Evolutionary conservation across 495 filamentous ascomycete species (phyloP), one percentile per base, ranked within the genome.

Genomic region (Trichocladium uniseriatum): DNA sequence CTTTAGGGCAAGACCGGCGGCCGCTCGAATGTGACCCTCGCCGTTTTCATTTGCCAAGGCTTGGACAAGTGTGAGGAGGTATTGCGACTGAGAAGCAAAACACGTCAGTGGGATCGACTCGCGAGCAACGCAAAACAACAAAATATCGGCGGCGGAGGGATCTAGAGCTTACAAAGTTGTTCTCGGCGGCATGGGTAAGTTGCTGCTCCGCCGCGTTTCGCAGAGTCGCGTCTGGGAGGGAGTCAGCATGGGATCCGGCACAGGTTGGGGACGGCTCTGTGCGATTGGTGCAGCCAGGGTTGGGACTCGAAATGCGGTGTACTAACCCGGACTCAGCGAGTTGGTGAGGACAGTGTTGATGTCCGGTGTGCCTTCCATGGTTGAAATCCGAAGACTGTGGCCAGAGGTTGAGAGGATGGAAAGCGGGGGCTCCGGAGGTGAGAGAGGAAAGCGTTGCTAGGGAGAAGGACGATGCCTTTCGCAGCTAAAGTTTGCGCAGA

Each of bases 1-100:
- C 74, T 98, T 98, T 60, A 98, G 70, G 40, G 91, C 89, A 57
- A 98, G 80, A 84, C 89, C 92, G 49, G 92, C 92, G 48, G 92
- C 90, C 46, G 83, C 81, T 75, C 92, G 82, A 58, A 95, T 87
- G 66, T 86, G 83, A 38, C 86, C 72, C 52, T 87, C 77, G 55
- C 84, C 80, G 48, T 78, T 76, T 56, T 97, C 94, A 71, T 95
- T 95, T 57, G 90, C 90, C 54, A 98, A 81, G 66, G 92, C 88
- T 69, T 86, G 81, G 43, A 87, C 88, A 56, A 98, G 84, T 48
- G 89, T 92, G 53, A 81, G 76, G 49, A 98, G 80, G 71, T 98
- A 98, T 68, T 79, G 77, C 50, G 91, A 80, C 92, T 98, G 54
- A 55, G 59, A 40, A 28, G 10, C 31, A 31, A 53, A 52, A 44